Evolutionary conservation across 208 protist species (phyloP).

Genomic region (Wallacemonas sp.): DNA sequence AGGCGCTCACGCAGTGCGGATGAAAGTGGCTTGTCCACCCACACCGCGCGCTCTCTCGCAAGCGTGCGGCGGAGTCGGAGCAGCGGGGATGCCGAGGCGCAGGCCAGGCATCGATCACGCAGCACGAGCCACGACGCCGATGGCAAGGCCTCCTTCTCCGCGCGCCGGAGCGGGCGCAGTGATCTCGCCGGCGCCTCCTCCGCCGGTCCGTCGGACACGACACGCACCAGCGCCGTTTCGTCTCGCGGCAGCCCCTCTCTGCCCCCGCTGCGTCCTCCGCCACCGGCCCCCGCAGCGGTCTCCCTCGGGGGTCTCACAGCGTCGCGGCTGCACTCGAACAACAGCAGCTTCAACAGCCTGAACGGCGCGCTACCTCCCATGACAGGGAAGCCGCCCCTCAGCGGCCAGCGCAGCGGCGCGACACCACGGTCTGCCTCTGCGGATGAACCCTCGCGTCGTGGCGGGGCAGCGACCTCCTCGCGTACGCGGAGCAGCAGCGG

Average conservation of each 20-base stretch:
- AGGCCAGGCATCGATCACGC: not conserved
- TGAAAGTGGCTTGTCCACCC: not conserved
- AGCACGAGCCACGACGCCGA: constrained; percentile 5
- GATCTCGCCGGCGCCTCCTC: constrained; percentile 21
- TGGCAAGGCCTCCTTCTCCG: not conserved
- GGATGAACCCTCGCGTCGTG: constrained; percentile 4
- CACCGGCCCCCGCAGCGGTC: not conserved
- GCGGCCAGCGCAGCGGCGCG: constrained; percentile 29
- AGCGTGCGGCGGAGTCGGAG: constrained; percentile 7
- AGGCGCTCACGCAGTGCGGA: constrained; percentile 3
- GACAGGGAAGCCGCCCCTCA: constrained; percentile 60
- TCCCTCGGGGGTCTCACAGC: constrained; percentile 19
- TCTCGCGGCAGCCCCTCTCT: constrained; percentile 1
- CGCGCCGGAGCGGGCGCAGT: not conserved
- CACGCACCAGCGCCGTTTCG: not conserved
- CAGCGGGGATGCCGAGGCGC: constrained; percentile 14
- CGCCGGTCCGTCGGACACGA: constrained; percentile 4
- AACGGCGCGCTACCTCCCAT: constrained; percentile 18
- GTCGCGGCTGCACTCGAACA: constrained; percentile 22
- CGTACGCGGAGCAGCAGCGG: constrained; percentile 11
- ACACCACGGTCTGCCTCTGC: constrained; percentile 6
- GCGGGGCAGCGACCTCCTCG: not conserved
- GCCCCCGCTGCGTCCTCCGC: constrained; percentile 13
- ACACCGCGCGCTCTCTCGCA: constrained; percentile 2
- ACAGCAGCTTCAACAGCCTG: constrained; percentile 21